Conservation (phyloP, 805 yeast genomes). For the Saccharomyces kudriavzevii region DNA sequence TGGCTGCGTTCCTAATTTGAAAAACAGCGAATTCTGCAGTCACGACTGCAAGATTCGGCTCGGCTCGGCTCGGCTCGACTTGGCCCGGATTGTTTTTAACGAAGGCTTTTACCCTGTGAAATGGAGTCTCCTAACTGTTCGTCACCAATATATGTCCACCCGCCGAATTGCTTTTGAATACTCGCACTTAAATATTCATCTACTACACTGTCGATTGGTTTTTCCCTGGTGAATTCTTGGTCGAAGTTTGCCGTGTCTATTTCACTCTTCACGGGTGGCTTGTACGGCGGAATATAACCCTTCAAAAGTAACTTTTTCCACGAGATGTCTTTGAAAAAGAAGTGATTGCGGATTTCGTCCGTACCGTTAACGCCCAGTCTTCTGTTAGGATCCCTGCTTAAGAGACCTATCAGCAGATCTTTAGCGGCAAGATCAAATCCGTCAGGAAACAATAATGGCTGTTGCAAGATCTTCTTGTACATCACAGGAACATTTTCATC, state of each 20-base stretch:
- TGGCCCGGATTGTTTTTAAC: not conserved
- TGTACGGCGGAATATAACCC: slow-evolving; percentile 88
- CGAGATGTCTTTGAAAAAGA: slow-evolving; percentile 79
- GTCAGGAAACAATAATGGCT: slow-evolving; percentile 78
- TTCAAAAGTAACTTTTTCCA: slow-evolving; percentile 76
- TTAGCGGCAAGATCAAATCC: slow-evolving; percentile 78
- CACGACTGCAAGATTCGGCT: not conserved
- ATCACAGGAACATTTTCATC: slow-evolving; percentile 85
- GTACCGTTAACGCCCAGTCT: slow-evolving; percentile 76
- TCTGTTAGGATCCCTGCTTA: slow-evolving; percentile 74
- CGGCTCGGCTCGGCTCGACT: not conserved
- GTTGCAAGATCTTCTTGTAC: slow-evolving; percentile 86
- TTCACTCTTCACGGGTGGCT: slow-evolving; percentile 77
- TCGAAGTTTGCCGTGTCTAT: slow-evolving; percentile 89
- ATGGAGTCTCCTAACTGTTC: slow-evolving; percentile 33
- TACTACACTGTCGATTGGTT: slow-evolving; percentile 89
- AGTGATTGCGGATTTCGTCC: slow-evolving; percentile 68
- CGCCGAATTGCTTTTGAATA: slow-evolving; percentile 94
- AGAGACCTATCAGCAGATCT: slow-evolving; percentile 60
- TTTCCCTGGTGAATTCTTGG: slow-evolving; percentile 79
- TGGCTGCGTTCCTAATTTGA: not conserved
- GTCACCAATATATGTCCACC: slow-evolving; percentile 90
- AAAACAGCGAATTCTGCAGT: not conserved
- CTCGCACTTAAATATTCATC: slow-evolving; percentile 83
- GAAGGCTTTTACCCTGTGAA: slow-evolving; percentile 15